Evolutionary conservation across 2,329 filamentous ascomycete species (phyloP), one percentile per base, ranked within the genome.

Genomic region (Aspergillus pseudoterreus): DNA sequence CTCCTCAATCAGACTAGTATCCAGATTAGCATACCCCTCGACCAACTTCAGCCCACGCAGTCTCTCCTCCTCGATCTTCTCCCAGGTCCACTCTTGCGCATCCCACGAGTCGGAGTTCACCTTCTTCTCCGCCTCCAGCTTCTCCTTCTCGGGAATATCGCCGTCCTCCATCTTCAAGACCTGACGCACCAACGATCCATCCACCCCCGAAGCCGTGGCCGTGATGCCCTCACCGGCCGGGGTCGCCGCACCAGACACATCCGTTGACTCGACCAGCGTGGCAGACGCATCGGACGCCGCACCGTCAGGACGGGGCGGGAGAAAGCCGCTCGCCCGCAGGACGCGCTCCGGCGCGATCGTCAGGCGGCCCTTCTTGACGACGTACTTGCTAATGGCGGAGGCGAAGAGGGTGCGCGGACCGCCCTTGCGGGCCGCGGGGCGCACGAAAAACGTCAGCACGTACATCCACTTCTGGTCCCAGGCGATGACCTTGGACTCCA

Each of bases 391-490:
- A 41, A 92, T 71, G 1, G 84, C 85, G 0, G 85, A 86, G 1
- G 88, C 89, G 59, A 87, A 80, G 36, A 92, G 79, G 54, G 81
- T 83, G 70, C 81, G 84, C 67, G 83, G 77, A 68, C 71, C 76
- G 22, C 74, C 73, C n/a, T 72, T 72, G 42, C 69, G 70, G 51
- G 69, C 69, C 17, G 70, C 70, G 27, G 71, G 73, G 12, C 75
- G 81, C 6, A 92, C 79, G 59, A 88, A 92, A 66, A 88, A 86
- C 19, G 84, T 88, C 32, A 90, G 75, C 36, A 91, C 78, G 68
- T 89, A 91, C 53, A 91, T 64, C 88, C 88, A 92, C 72, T 92
- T 92, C 61, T 84, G 79, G 71, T 92, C 88, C 88, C 88, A 92
- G 54, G 77, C 74, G 17, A 91, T 76, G 12, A 92, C 67, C 39